Evolutionary conservation across 345 rosid species (phyloP).

Genomic region (Erodium maritimum): DNA sequence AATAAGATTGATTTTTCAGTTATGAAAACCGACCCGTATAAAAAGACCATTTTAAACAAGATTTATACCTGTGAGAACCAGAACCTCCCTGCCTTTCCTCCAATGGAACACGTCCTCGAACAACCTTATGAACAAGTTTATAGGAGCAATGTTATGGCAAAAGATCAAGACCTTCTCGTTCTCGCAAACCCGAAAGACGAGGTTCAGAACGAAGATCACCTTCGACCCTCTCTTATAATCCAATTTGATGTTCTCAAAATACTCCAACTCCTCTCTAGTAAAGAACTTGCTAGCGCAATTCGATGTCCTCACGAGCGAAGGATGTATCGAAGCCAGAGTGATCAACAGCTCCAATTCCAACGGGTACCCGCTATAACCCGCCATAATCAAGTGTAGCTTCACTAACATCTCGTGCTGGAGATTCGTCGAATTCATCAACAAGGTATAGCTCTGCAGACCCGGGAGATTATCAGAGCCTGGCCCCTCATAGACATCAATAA

Average conservation of each 20-base stretch:
- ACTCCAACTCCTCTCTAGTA: constrained; percentile 26
- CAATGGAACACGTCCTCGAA: constrained; percentile 62
- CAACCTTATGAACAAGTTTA: constrained; percentile 44
- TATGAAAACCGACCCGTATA: too few species aligned
- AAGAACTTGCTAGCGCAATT: constrained; percentile 56
- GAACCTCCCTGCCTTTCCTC: constrained; percentile 64
- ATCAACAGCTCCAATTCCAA: constrained; percentile 75
- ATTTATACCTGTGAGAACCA: constrained; percentile 74
- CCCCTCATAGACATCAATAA: constrained; percentile 81
- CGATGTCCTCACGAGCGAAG: constrained; percentile 62
- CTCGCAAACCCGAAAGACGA: constrained; percentile 56
- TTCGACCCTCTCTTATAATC: constrained; percentile 67
- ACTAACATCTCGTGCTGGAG: constrained; percentile 45
- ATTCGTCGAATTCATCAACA: constrained; percentile 76
- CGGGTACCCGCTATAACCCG: constrained; percentile 51
- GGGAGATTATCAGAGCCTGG: constrained; percentile 59
- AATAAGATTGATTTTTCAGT: too few species aligned
- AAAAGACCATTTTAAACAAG: too few species aligned
- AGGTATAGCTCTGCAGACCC: constrained; percentile 79
- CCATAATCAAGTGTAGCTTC: constrained; percentile 60
- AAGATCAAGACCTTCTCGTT: constrained; percentile 71
- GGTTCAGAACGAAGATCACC: constrained; percentile 84
- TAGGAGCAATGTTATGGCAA: constrained; percentile 94
- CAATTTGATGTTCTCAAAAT: constrained; percentile 42
- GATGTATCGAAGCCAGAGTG: constrained; percentile 84